phyloP scores from a whole-genome alignment of 1,284 basidiomycete genomes.

The Cutaneotrichosporon sp. region DNA sequence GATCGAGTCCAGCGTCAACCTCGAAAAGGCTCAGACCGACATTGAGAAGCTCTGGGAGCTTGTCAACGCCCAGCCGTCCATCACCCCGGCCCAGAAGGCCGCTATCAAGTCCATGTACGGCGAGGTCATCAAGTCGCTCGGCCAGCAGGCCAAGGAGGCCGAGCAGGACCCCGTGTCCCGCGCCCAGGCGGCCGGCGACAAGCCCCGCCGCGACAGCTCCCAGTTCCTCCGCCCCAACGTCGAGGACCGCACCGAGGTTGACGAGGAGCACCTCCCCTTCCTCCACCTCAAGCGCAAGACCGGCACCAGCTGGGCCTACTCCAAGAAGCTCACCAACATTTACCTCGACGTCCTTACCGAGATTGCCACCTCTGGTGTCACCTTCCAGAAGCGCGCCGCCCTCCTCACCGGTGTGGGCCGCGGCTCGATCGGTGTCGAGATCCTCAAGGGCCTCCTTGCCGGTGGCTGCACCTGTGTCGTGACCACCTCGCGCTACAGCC shows the following conservation, averaged over 20 bases:
- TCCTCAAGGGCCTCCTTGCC: constrained; percentile 90
- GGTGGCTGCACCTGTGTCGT: constrained; percentile 95
- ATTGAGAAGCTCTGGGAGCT: constrained; percentile 95
- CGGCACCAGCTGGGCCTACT: constrained; percentile 93
- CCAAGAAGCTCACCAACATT: constrained; percentile 88
- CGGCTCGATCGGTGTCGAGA: constrained; percentile 95
- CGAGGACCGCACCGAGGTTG: constrained; percentile 64
- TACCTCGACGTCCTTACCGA: constrained; percentile 92
- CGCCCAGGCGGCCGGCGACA: constrained; percentile 30
- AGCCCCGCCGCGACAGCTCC: constrained; percentile 73
- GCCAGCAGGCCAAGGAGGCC: constrained; percentile 57
- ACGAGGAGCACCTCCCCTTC: constrained; percentile 86
- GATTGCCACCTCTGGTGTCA: constrained; percentile 95
- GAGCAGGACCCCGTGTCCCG: constrained; percentile 25
- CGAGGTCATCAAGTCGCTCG: constrained; percentile 73
- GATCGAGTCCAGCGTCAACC: constrained; percentile 73
- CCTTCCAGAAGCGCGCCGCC: constrained; percentile 98
- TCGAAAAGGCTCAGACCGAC: constrained; percentile 94
- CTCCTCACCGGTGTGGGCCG: constrained; percentile 95
- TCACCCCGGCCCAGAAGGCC: constrained; percentile 93
- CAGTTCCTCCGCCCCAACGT: constrained; percentile 87
- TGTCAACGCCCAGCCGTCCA: constrained; percentile 92
- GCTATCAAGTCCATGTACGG: constrained; percentile 96
- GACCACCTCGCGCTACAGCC: constrained; percentile 92
- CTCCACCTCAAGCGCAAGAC: constrained; percentile 96